Base-by-base conservation (phyloP, 106 monocot species). In the Dendrobium nobile region DNA sequence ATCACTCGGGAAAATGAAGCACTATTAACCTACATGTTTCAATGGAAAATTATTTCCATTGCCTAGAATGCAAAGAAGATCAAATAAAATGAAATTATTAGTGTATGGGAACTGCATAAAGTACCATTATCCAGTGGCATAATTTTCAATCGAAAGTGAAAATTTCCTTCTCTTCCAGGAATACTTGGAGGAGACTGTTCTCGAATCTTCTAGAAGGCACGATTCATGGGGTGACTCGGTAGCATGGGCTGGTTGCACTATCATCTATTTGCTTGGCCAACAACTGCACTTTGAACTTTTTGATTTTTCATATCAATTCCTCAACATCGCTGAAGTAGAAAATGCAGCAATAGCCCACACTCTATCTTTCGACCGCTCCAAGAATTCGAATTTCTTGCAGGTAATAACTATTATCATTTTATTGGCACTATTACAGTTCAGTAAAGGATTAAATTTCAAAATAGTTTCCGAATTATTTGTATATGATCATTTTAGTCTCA, bases 261-360 rank as follows among this genome's bases (percentile, higher is more conserved):
- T 99, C n/a, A 93, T 93, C 79, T 99, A 99, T 54, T 88, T 99
- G 24, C 95, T 99, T 72, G 98, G 95, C 77, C 98, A 99, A 79
- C 98, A 99, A 47, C 90, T 89, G 78, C 93, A 99, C 59, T 93
- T 91, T 74, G 98, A 99, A 87, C 90, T 99, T 54, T 99, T 99
- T 77, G 95, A 99, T 77, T 99, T 95, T 73, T 99, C 91, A 10
- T 95, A 91, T 85, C 95, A 99, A 77, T 85, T 91, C 59, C 95
- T 99, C n/a, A 99, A 99, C 82, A 89, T 99, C 74, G 87, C 95
- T 19, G 98, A 99, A 90, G 98, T 95, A 75, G 98, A 95, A 85
- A 84, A 75, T 89, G 86, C 79, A 17, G 78, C 80, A 44, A 43
- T 82, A 13, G 56, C 77, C 73, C 88, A 88, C 27, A 58, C 74